A percentile compares a stretch with the other conserved stretches of the same genome.
phyloP scores from a whole-genome alignment of 2,329 filamentous ascomycete genomes.

The Claviceps maximensis region DNA sequence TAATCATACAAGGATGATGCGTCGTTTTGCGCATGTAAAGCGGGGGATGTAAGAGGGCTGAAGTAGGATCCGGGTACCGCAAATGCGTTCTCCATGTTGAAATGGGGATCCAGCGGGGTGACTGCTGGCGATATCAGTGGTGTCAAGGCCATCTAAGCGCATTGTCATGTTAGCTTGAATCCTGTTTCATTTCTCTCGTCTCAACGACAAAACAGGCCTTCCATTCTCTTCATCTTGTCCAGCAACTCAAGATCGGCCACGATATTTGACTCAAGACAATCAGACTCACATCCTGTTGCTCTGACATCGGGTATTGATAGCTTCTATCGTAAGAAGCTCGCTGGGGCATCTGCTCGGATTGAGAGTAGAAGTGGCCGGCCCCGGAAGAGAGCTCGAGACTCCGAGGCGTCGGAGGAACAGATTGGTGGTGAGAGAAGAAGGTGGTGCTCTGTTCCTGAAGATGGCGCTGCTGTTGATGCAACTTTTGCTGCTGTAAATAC shows the following conservation, averaged over 20 bases:
- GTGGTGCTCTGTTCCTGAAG: conserved; percentile 43
- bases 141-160: conserved; percentile 55
- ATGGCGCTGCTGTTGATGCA: conserved; percentile 46
- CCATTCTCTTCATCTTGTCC: neutral
- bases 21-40: conserved; percentile 59
- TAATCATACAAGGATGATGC: conserved; percentile 31
- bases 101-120: conserved; percentile 62
- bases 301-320: conserved; percentile 53
- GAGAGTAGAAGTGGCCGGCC: conserved; percentile 44
- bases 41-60: conserved; percentile 70
- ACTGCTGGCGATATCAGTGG: conserved; percentile 75
- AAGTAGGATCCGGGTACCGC: conserved; percentile 62
- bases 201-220: neutral
- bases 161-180: neutral
- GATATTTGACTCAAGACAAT: neutral
- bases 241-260: neutral
- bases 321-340: conserved; percentile 49
- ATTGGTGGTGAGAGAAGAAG: conserved; percentile 42
- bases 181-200: neutral
- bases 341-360: conserved; percentile 38
- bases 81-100: conserved; percentile 45
- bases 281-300: conserved; percentile 50
- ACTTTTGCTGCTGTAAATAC: conserved; percentile 49
- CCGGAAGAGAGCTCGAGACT: conserved; percentile 62
- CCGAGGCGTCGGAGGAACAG: conserved; percentile 67